phyloP scores from a whole-genome alignment of 805 yeast genomes.

The Clavispora carvajalis region DNA sequence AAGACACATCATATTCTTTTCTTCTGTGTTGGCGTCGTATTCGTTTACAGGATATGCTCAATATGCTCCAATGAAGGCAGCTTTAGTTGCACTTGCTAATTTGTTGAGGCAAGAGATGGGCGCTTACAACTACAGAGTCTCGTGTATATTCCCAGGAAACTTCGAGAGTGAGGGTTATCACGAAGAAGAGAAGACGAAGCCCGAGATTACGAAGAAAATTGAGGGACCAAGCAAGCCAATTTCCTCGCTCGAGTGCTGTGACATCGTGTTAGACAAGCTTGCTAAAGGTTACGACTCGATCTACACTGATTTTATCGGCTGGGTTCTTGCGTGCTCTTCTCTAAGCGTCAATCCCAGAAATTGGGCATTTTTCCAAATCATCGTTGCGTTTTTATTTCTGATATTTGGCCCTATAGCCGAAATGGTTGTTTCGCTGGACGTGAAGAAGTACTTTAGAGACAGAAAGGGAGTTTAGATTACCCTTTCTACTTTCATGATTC shows the following conservation, averaged over 20 bases:
- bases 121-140: conserved; percentile 62
- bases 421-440: conserved; percentile 46
- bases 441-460: conserved; percentile 43
- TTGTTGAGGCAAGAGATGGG: conserved; percentile 75
- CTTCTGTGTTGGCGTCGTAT: conserved; percentile 77
- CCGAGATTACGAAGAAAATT: conserved; percentile 70
- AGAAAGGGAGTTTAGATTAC: conserved; percentile 1
- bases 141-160: conserved; percentile 83
- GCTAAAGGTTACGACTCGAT: conserved; percentile 65
- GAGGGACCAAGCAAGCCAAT: conserved; percentile 83
- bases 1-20: conserved; percentile 51
- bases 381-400: conserved; percentile 33
- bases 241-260: conserved; percentile 60
- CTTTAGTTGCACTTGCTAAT: conserved; percentile 69
- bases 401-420: conserved; percentile 51
- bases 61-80: conserved; percentile 87
- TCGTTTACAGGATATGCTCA: conserved; percentile 89
- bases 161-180: conserved; percentile 83
- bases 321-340: conserved; percentile 64
- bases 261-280: conserved; percentile 50
- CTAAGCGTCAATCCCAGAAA: conserved; percentile 68
- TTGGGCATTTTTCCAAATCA: conserved; percentile 44
- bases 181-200: conserved; percentile 80
- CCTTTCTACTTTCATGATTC: neutral
- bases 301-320: conserved; percentile 80